phyloP scores from a whole-genome alignment of 139 green algal species.

The Axilococcus clingmanii region DNA sequence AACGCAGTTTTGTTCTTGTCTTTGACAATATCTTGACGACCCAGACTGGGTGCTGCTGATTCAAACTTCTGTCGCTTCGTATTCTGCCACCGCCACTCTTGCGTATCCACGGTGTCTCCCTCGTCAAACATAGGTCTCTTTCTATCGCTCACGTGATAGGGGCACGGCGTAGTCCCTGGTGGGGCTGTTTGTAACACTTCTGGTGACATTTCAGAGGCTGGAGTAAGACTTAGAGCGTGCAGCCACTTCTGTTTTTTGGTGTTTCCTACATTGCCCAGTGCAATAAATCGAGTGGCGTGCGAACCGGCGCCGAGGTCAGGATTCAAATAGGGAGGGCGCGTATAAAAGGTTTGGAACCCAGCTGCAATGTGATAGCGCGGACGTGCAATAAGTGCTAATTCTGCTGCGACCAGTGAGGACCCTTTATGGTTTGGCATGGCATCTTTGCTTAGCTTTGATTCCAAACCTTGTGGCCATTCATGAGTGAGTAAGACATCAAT shows the following conservation, averaged over 20 bases:
- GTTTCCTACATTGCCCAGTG: constrained; percentile 52
- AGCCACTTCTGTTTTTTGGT: constrained; percentile 62
- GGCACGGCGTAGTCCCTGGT: constrained; percentile 40
- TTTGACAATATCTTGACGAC: constrained; percentile 37
- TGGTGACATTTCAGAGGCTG: constrained; percentile 45
- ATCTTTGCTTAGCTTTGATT: too few species aligned
- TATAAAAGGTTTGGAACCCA: constrained; percentile 34
- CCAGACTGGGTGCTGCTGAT: constrained; percentile 18
- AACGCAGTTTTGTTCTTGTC: constrained; percentile 56
- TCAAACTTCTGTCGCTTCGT: constrained; percentile 23
- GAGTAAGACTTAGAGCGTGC: constrained; percentile 68
- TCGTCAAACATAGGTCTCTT: constrained; percentile 6
- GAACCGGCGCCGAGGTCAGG: constrained; percentile 56
- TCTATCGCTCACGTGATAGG: constrained; percentile 19
- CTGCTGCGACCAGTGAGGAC: too few species aligned
- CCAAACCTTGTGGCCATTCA: constrained; percentile 67
- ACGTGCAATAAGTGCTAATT: constrained; percentile 30
- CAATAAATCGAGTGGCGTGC: constrained; percentile 81
- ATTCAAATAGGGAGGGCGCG: constrained; percentile 74
- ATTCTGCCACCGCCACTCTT: constrained; percentile 49
- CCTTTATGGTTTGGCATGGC: too few species aligned
- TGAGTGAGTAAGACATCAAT: constrained; percentile 79
- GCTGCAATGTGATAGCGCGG: constrained; percentile 62
- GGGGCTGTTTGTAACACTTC: constrained; percentile 41
- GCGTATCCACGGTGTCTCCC: neutral